Conservation (phyloP, 306 rosid species). For the Vigna angularis region DNA sequence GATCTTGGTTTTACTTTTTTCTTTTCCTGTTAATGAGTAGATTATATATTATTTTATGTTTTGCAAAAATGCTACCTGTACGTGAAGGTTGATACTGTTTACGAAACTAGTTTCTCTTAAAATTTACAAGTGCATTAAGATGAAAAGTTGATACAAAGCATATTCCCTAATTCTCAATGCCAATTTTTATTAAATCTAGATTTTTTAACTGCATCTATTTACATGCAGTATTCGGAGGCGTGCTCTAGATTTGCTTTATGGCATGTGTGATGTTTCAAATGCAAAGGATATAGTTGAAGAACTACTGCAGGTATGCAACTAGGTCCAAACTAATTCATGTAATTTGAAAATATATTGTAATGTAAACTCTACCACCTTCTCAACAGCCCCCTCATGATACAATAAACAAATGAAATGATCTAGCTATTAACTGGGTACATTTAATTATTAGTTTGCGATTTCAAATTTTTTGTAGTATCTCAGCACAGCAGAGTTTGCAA, state of each 20-base stretch:
- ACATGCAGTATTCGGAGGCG: conserved; percentile 91
- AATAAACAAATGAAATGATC: conserved; percentile 3
- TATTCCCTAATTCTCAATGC: conserved; percentile 11
- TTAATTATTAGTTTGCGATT: conserved; percentile 45
- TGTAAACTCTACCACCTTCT: not conserved
- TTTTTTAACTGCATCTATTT: conserved; percentile 47
- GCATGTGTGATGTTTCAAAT: conserved; percentile 99
- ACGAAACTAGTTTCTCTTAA: not conserved
- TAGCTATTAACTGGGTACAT: conserved; percentile 40
- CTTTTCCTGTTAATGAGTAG: not conserved
- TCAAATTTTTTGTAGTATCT: conserved; percentile 79
- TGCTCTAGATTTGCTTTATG: conserved; percentile 98
- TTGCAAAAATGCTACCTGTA: not conserved
- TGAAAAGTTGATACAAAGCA: not conserved
- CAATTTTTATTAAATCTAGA: conserved; percentile 21
- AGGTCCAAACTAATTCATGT: conserved; percentile 31
- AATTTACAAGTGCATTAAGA: not conserved
- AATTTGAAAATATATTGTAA: conserved; percentile 30
- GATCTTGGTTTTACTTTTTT: not conserved
- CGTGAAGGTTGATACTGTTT: not conserved
- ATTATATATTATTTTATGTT: not conserved
- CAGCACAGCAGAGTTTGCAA: conserved; percentile 96
- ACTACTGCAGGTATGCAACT: conserved; percentile 79
- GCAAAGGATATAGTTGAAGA: conserved; percentile 99
- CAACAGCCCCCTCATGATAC: not conserved